These are phyloP conservation scores for Wickerhamomyces hampshirensis DNA, from an alignment of 805 yeast genomes.

Conservation along the genomic window DNA sequence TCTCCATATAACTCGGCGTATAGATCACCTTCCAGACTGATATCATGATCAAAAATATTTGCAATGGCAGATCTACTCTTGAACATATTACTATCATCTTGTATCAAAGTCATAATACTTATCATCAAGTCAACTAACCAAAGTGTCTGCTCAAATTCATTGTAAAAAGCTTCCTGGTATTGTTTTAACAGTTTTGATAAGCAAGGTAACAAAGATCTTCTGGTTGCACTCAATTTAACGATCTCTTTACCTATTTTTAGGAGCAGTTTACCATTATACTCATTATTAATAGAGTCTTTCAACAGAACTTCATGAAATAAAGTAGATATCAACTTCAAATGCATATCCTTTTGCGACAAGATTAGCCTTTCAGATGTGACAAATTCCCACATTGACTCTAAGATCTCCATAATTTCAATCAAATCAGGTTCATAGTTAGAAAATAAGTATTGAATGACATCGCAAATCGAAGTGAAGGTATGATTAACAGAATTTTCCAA, in stretches of 20 bases:
- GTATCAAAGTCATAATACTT: conserved; percentile 41
- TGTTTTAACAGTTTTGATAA: conserved; percentile 42
- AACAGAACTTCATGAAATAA: conserved; percentile 41
- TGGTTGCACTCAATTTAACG: conserved; percentile 45
- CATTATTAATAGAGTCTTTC: conserved; percentile 29
- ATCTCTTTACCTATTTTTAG: conserved; percentile 37
- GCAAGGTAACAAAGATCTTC: conserved; percentile 66
- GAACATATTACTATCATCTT: conserved; percentile 53
- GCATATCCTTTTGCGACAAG: conserved; percentile 61
- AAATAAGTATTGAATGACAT: conserved; percentile 15
- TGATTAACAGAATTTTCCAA: conserved; percentile 11
- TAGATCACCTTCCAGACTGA: conserved; percentile 31
- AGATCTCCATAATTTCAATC: conserved; percentile 27
- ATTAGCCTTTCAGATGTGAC: conserved; percentile 56
- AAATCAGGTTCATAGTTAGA: conserved; percentile 18
- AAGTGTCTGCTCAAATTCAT: conserved; percentile 32
- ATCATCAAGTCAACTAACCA: conserved; percentile 54
- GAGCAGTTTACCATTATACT: conserved; percentile 21
- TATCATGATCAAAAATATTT: conserved; percentile 40
- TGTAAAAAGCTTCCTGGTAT: conserved; percentile 34
- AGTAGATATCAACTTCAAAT: conserved; percentile 48
- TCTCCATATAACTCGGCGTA: conserved; percentile 52
- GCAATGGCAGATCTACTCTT: conserved; percentile 56
- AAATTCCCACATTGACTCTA: conserved; percentile 51
- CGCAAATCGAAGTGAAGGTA: conserved; percentile 12